Evolutionary conservation across 2,329 filamentous ascomycete species (phyloP), one percentile per base, ranked within the genome.

Genomic region (Diaporthe sp.): DNA sequence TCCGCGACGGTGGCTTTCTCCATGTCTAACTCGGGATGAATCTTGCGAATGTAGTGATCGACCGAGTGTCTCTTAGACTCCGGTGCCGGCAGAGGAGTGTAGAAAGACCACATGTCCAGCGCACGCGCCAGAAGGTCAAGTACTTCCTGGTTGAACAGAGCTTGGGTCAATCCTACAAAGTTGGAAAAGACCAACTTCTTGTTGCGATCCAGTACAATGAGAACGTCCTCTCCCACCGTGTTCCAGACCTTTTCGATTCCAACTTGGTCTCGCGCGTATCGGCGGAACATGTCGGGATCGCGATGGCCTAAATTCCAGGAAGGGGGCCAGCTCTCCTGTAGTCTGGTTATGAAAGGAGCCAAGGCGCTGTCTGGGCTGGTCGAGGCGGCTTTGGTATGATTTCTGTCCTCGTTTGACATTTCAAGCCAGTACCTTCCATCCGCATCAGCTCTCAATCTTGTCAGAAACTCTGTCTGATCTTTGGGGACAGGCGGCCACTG

Each of bases 1-100:
- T 25, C 53, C n/a, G 73, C 75, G 7, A 79, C 76, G 8, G 77
- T 77, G 25, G 77, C 78, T 55, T 74, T 61, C 5, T 62, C 61
- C n/a, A 71, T 70, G 58, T 79, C 78, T 1, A 79, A 75, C 67
- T 78, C 75, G 17, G 78, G 77, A 42, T 79, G 78, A 25, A 79
- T 44, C 7, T 65, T 71, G 5, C 76, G 73, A 17, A 79, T 68
- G 55, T 78, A 75, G 34, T 44, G 28, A 62, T 79, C 76, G 2
- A 78, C 58, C 7, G 75, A 76, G 34, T 79, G 76, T 13, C 77
- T 73, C n/a, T 51, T 70, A 22, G 77, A 46, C 37, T 79, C 76
- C 3, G 78, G 78, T 9, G 76, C 71, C 6, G 77, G 78, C 4
- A 78, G 75, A 2, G 78, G 78, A 8, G 65, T 73, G 53, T 71